Conservation (phyloP, 371 early-diverging fungal genomes). For the Conidiobolus incongruus region DNA sequence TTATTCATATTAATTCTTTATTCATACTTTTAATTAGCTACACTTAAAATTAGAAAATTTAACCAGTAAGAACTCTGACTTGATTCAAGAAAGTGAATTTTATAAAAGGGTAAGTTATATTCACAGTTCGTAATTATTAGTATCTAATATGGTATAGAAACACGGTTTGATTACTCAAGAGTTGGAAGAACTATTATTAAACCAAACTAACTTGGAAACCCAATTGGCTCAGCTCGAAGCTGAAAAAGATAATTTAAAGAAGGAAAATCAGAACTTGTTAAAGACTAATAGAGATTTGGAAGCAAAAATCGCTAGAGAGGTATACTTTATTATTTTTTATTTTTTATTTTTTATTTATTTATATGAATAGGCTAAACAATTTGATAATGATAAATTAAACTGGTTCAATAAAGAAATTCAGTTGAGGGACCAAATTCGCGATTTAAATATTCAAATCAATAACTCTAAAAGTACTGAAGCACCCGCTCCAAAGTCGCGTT, state of each 20-base stretch:
- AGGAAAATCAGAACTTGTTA: not conserved
- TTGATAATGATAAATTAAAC: not conserved
- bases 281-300: not conserved
- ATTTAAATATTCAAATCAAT: not conserved
- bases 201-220: slow-evolving; percentile 3
- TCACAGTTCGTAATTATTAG: no score
- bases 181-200: no score
- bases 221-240: slow-evolving; percentile 1
- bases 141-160: no score
- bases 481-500: not conserved
- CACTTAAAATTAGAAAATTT: no score
- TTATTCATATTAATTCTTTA: no score
- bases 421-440: not conserved
- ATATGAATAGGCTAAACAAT: not conserved
- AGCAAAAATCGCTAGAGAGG: not conserved
- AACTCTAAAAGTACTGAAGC: not conserved
- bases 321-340: not conserved
- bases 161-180: no score
- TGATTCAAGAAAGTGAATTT: no score
- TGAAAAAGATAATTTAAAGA: not conserved
- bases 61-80: no score
- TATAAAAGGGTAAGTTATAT: no score
- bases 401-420: not conserved
- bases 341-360: not conserved
- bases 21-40: no score